Evolutionary conservation across 2,329 filamentous ascomycete species (phyloP), one percentile per base, ranked within the genome.

Genomic region (Westerdykella aurantiaca): DNA sequence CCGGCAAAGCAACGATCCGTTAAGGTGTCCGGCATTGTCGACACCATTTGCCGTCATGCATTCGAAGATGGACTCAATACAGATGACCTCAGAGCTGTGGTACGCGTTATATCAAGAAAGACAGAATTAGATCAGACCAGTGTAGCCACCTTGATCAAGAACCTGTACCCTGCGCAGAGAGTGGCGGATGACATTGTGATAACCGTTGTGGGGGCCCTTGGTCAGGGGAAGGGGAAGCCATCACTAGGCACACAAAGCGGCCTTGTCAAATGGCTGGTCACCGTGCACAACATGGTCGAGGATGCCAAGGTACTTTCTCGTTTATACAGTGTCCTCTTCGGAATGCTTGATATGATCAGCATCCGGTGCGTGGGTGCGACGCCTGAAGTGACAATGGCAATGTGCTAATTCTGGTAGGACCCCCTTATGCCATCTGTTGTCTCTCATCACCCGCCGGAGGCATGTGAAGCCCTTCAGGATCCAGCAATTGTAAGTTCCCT

Each of bases 381-480:
- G 31, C 33, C n/a, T 35, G 9, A 18, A 18, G n/a, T 35, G 9
- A 16, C 3, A 35, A 5, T 35, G 33, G n/a, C 33, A 35, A 35
- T 37, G 40, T 53, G 44, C 58, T 67, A 56, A 66, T 37, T 51
- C 45, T 50, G 45, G 42, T 48, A 71, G 68, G 34, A 63, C 66
- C 41, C 66, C 71, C 9, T 63, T 93, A 39, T 90, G 87, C 58
- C 86, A 94, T 68, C 67, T 95, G 31, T 73, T 95, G 17, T 88
- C 86, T 3, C 67, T 91, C 23, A 80, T 91, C 38, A 94, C 88
- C 37, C 76, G 86, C 44, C 81, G 88, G 44, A 88, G 82, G 59
- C 88, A 95, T 67, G 88, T 95, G 37, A 82, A 84, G 50, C 87
- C 87, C 2, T 90, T 88, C 60, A 78, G 88, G 46, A 90, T 95